These are phyloP conservation scores for Zostera marina DNA, from an alignment of 116 monocot genomes.

Conservation along the genomic window DNA sequence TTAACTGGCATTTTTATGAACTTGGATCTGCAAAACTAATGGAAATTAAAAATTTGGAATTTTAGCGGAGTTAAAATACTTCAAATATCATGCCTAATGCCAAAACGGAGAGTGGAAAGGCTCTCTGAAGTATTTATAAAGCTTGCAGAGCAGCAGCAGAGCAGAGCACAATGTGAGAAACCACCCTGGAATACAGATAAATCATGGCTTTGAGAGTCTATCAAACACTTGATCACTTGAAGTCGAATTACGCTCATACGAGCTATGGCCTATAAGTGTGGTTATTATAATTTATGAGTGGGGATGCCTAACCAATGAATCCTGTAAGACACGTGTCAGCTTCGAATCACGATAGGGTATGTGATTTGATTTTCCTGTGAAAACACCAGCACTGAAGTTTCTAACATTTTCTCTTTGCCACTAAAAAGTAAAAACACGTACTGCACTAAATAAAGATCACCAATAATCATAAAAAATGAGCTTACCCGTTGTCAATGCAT, in stretches of 20 bases:
- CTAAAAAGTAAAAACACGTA: too few relatives aligned
- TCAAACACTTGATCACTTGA: neutral
- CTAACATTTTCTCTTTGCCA: too few relatives aligned
- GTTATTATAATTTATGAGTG: neutral
- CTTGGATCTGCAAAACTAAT: constrained; percentile 47
- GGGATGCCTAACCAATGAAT: constrained; percentile 49
- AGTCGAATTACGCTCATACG: neutral
- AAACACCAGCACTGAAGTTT: neutral
- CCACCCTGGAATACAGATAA: constrained; percentile 43
- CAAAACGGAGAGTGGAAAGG: constrained; percentile 76
- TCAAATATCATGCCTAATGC: constrained; percentile 41
- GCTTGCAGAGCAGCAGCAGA: constrained; percentile 87
- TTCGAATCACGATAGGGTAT: constrained; percentile 80
- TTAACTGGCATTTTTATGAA: constrained; percentile 30
- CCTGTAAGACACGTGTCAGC: constrained; percentile 87
- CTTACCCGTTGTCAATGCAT: constrained; percentile 63
- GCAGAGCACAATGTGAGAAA: constrained; percentile 52
- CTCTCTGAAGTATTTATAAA: constrained; percentile 54
- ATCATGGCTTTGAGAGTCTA: neutral
- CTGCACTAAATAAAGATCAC: neutral
- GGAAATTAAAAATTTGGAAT: neutral
- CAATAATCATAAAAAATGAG: neutral
- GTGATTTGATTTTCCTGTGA: constrained; percentile 48
- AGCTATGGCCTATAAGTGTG: neutral
- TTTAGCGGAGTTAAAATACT: neutral